These are phyloP conservation scores for Aspergillus taichungensis DNA, from an alignment of 495 filamentous ascomycete species.

Conservation along the genomic window DNA sequence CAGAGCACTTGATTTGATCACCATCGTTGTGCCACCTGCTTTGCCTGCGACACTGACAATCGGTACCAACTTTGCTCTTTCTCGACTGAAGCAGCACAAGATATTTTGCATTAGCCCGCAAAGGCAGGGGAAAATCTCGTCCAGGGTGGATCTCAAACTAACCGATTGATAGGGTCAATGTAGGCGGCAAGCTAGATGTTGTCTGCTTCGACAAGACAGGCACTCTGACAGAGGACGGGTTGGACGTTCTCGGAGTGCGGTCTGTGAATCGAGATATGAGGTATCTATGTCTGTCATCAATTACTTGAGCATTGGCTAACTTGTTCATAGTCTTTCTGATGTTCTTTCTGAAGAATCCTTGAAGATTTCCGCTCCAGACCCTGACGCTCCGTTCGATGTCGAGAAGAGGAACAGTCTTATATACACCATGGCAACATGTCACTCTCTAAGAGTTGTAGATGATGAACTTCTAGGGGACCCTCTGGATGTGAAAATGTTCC, in stretches of 20 bases:
- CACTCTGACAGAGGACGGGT: conserved; percentile 91
- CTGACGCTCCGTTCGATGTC: conserved; percentile 47
- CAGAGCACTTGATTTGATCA: conserved; percentile 89
- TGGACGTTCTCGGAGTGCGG: conserved; percentile 86
- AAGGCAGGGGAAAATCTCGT: conserved; percentile 30
- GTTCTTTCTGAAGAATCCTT: conserved; percentile 45
- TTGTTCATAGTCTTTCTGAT: conserved; percentile 46
- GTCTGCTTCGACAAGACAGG: conserved; percentile 99
- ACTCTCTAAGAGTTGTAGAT: conserved; percentile 81
- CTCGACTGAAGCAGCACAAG: conserved; percentile 70
- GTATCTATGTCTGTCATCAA: conserved; percentile 12
- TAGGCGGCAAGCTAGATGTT: conserved; percentile 90
- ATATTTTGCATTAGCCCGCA: conserved; percentile 99
- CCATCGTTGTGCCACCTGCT: conserved; percentile 94
- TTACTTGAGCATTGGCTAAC: conserved; percentile 10
- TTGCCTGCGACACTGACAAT: conserved; percentile 95
- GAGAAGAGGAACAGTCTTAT: conserved; percentile 61
- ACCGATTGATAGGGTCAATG: conserved; percentile 59
- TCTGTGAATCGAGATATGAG: conserved; percentile 56
- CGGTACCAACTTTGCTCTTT: conserved; percentile 89
- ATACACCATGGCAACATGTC: conserved; percentile 96
- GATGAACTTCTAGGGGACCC: conserved; percentile 87
- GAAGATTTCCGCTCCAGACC: conserved; percentile 44
- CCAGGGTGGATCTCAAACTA: conserved; percentile 3
- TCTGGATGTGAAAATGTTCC: conserved; percentile 97